Conservation (phyloP, 176 grass and related monocot species). For the Melocanna baccifera region DNA sequence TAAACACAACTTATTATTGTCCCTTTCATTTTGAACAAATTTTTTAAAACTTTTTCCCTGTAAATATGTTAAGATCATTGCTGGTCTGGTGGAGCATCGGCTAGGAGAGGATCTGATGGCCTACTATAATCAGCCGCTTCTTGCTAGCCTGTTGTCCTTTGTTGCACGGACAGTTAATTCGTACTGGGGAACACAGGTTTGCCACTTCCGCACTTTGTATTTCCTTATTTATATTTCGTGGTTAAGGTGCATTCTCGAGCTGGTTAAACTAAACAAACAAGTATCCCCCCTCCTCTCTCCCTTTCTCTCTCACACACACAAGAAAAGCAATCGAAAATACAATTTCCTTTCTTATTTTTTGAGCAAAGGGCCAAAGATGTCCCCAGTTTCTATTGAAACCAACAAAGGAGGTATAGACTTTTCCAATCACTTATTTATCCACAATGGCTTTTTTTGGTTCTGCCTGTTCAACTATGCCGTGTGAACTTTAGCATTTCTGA, state of each 20-base stretch:
- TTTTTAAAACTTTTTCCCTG: conserved; percentile 15
- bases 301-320: not conserved
- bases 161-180: conserved; percentile 81
- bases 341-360: conserved; percentile 1
- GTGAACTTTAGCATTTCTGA: conserved; percentile 2
- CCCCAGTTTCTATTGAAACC: not conserved
- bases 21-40: not conserved
- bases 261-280: not conserved
- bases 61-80: conserved; percentile 72
- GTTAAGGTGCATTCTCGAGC: not conserved
- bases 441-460: not conserved
- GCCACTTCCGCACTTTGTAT: conserved; percentile 6
- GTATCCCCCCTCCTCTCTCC: not conserved
- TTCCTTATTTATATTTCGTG: not conserved
- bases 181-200: conserved; percentile 98
- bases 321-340: not conserved
- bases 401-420: not conserved
- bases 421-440: not conserved
- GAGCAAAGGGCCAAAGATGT: not conserved
- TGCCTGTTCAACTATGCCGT: not conserved
- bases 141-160: conserved; percentile 73
- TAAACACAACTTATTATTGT: not conserved
- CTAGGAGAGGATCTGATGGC: conserved; percentile 69
- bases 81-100: conserved; percentile 92
- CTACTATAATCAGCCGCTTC: conserved; percentile 70